These are phyloP conservation scores for Boletus tylopilopsis DNA, from an alignment of 768 basidiomycete species.

Conservation along the genomic window DNA sequence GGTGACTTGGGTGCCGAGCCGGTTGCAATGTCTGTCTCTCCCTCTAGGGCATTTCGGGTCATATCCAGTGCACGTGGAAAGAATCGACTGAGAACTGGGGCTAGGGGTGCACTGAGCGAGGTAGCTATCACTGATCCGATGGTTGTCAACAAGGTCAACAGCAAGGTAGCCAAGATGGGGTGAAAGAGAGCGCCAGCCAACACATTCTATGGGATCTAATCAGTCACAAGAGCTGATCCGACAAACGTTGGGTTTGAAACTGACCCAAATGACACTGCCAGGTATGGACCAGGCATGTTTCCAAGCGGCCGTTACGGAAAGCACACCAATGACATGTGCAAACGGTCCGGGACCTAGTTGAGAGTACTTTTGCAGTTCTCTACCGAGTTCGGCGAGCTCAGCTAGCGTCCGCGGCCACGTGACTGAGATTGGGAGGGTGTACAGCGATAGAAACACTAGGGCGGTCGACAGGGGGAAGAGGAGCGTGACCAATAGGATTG, in stretches of 20 bases:
- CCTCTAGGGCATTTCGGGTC: constrained; percentile 78
- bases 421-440: constrained; percentile 65
- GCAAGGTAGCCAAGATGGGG: constrained; percentile 73
- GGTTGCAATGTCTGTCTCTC: constrained; percentile 46
- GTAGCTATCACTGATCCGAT: constrained; percentile 83
- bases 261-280: constrained; percentile 87
- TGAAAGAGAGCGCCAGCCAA: constrained; percentile 85
- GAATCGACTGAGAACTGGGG: constrained; percentile 73
- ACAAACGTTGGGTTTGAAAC: constrained; percentile 22
- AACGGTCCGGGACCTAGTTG: constrained; percentile 61
- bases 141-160: constrained; percentile 83
- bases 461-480: constrained; percentile 67
- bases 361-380: constrained; percentile 74
- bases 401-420: constrained; percentile 73
- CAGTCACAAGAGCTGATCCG: constrained; percentile 12
- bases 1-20: constrained; percentile 36
- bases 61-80: constrained; percentile 85
- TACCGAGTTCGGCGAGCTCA: constrained; percentile 72
- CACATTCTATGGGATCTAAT: constrained; percentile 62
- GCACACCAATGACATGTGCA: constrained; percentile 76
- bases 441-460: constrained; percentile 42
- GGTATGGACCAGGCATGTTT: constrained; percentile 98
- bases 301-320: constrained; percentile 85
- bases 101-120: constrained; percentile 75
- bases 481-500: constrained; percentile 66